Base-by-base conservation (phyloP, 1,139 yeast genomes). In the Blastobotrys capitulatus region DNA sequence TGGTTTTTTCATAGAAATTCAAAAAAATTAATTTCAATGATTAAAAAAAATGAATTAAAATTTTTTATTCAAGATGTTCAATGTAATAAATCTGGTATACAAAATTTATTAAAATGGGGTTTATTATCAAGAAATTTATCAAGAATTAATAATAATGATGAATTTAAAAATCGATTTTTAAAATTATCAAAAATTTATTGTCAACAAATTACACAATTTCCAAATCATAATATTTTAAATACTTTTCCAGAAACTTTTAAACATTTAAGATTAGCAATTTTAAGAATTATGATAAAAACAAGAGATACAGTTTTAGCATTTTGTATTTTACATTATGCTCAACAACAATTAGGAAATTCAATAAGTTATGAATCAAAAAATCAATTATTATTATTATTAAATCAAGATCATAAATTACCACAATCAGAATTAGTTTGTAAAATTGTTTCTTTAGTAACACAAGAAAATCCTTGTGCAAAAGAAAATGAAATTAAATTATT, bases 271-370 rank as follows among this genome's bases (percentile, higher is more conserved):
- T 48, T 59, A 44, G 47, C 61, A 12, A 44, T 60, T 9, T 44
- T 59, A 43, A 52, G 57, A n/a, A 48, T 52, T 15, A 54, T 52
- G 44, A 46, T 60, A 40, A 29, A 51, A 34, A 53, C 58, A 10
- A 53, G 55, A 8, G 63, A 60, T 42, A 51, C 56, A 13, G 56
- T 54, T 2, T 27, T 57, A 44, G 56, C 54, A n/a, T 60, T 58
- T 49, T 49, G 60, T 15, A 52, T 59, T 36, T 41, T 58, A 22
- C 62, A 60, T 35, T 56, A 54, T 38, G 54, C 54, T 22, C 40
- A 55, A 13, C 49, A 52, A 12, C 44, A 26, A n/a, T 15, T 39
- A n/a, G 42, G 42, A 6, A 18, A 26, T 16, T 8, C 22, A 2
- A 48, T 58, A 22, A 48, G 55, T 22, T 51, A 55, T 22, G 56